A percentile compares a stretch with the other conserved stretches of the same genome.
Conservation (phyloP, 2,329 filamentous ascomycete genomes). For the Phaeosphaeria sp. region DNA sequence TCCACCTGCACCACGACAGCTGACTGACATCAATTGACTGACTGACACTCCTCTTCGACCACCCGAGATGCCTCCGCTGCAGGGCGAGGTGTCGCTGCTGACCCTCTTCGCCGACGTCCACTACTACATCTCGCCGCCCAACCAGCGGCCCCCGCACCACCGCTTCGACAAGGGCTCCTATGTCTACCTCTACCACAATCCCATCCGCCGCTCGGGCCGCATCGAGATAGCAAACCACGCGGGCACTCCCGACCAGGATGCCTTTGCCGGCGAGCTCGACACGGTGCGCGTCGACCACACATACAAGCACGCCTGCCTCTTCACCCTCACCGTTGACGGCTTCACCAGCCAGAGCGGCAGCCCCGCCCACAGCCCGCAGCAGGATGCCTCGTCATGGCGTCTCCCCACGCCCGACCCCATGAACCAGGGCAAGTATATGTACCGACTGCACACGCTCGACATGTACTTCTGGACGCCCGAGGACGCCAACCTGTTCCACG, state of each 20-base stretch:
- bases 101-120: constrained; percentile 75
- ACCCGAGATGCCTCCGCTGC: constrained; percentile 57
- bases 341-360: constrained; percentile 40
- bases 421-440: constrained; percentile 81
- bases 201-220: constrained; percentile 69
- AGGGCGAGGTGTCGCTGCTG: constrained; percentile 55
- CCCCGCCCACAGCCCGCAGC: constrained; percentile 50
- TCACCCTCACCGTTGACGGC: constrained; percentile 69
- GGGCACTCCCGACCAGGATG: constrained; percentile 78
- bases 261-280: constrained; percentile 76
- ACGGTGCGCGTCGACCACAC: constrained; percentile 71
- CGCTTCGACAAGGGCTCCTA: constrained; percentile 82
- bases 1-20: too few relatives aligned
- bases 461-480: constrained; percentile 81
- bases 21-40: too few relatives aligned
- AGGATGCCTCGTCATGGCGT: constrained; percentile 70
- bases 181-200: constrained; percentile 80
- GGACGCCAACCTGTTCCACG: constrained; percentile 74
- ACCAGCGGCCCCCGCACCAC: constrained; percentile 74
- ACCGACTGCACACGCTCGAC: constrained; percentile 76
- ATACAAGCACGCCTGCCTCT: constrained; percentile 75
- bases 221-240: constrained; percentile 79
- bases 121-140: constrained; percentile 77
- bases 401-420: constrained; percentile 74
- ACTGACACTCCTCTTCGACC: too few relatives aligned